Conservation (phyloP, 805 yeast genomes). For the Yamadazyma sp. region DNA sequence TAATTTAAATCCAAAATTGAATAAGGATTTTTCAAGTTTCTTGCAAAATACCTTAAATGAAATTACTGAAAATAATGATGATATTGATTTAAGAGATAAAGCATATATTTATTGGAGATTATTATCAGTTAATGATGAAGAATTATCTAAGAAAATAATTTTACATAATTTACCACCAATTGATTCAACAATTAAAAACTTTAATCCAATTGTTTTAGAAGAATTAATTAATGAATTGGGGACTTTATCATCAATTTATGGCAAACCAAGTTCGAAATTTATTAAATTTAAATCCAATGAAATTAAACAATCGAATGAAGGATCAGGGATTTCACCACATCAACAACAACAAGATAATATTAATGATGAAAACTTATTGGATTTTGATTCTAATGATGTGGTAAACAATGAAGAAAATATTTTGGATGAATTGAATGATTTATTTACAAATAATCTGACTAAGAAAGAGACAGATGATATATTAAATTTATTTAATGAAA, state of each 20-base stretch:
- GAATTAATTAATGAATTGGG: slow-evolving; percentile 74
- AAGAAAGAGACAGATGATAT: slow-evolving; percentile 36
- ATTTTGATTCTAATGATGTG: slow-evolving; percentile 58
- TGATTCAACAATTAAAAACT: slow-evolving; percentile 65
- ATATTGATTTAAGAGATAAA: slow-evolving; percentile 76
- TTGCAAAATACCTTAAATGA: slow-evolving; percentile 59
- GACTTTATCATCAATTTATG: slow-evolving; percentile 85
- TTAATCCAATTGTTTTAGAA: slow-evolving; percentile 65
- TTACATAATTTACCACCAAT: slow-evolving; percentile 67
- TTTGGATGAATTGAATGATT: slow-evolving; percentile 72
- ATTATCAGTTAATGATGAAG: slow-evolving; percentile 34
- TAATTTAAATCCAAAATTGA: slow-evolving; percentile 20
- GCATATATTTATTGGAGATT: slow-evolving; percentile 81
- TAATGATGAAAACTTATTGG: slow-evolving; percentile 78
- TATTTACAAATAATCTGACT: slow-evolving; percentile 39
- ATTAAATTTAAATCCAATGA: slow-evolving; percentile 40
- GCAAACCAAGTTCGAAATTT: slow-evolving; percentile 72
- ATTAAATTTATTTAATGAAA: slow-evolving; percentile 40
- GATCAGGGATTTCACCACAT: not conserved
- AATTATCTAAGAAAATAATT: slow-evolving; percentile 51
- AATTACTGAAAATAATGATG: slow-evolving; percentile 64
- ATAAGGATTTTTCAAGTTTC: slow-evolving; percentile 30
- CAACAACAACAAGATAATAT: slow-evolving; percentile 53
- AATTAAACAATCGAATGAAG: slow-evolving; percentile 12
- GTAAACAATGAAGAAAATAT: slow-evolving; percentile 35